Evolutionary conservation across 1,284 basidiomycete genomes (phyloP), one percentile per base, ranked within the genome.

Genomic region (Moesziomyces globuligerus): DNA sequence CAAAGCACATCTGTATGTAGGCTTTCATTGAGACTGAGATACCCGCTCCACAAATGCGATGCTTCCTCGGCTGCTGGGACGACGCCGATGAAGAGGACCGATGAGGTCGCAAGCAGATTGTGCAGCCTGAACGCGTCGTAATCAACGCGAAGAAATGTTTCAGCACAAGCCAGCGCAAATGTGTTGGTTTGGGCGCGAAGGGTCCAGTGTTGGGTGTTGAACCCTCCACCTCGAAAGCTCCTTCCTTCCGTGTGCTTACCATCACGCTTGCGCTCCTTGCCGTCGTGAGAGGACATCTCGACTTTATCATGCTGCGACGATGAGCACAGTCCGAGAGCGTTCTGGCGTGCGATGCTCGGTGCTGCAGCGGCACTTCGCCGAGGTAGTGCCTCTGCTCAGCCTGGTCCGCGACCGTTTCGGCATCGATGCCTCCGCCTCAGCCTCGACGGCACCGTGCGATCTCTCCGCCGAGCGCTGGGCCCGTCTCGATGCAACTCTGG

Each of bases 391-490:
- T 18, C 47, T 68, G 8, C 44, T 50, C 17, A 50, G 36, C 50
- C 58, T 61, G 28, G 11, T 61, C 5, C 53, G 39, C 23, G 39
- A 62, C n/a, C 50, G 32, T 1, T 57, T 68, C 15, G 50, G 49
- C 17, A 25, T 68, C 25, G 58, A 62, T 1, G 21, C 25, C 26
- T 43, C 39, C 20, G 46, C 53, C 6, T 57, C 65, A 5, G 49
- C 41, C 47, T 62, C 49, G 18, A 54, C 43, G 21, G 34, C 25
- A 18, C 3, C 45, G 4, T 18, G 34, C 36, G n/a, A 37, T 17
- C 57, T 67, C 4, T 56, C 64, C 1, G 29, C 40, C 4, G 52
- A 67, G 11, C 56, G 51, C 17, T 67, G 64, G 64, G 26, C 36
- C 13, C 48, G 48, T 3, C 48, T 67, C 21, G n/a, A 15, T 9